Evolutionary conservation across 208 protist genomes (phyloP), one percentile per base, ranked within the genome.

Genomic region (Blastocrithidia nonstop): DNA sequence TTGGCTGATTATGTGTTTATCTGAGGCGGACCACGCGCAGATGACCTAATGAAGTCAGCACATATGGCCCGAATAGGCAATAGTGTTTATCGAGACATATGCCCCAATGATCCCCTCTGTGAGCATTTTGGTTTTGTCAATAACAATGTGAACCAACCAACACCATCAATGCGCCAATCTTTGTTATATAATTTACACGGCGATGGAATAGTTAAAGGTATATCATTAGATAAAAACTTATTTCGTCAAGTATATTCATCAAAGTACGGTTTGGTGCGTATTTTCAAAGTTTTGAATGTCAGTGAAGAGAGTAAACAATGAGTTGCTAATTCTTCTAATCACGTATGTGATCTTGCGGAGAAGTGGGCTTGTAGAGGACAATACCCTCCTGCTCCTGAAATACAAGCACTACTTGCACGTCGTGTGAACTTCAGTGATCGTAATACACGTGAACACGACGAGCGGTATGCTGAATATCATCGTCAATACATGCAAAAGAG

Each of bases 1-100:
- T 61, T 98, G 48, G 96, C 97, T 3, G 94, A 99, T 66, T 99
- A 99, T 56, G 84, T 98, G 20, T 71, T 99, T 0, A 66, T 86
- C 27, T 86, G 75, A 71, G 28, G 61, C 6, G 71, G 68, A 0
- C 40, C 44, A n/a, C n/a, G n/a, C 24, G 51, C 46, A 2, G 61
- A 61, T 7, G 69, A 78, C 45, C 25, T 81, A 17, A 45, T 51
- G 23, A 88, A 88, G 56, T 83, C 78, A 11, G 50, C 54, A 40
- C 64, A 71, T 52, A 71, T 71, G 64, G 64, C 64, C 3, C 51
- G 64, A 41, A 88, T 88, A 36, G 74, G 71, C 56, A 83, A 74
- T 61, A 81, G 69, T 17, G 78, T 88, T 16, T 88, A 81, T 43
- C 61, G 43, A 15, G 72, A 87, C 45, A 69, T 87, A 50, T 85